These are phyloP conservation scores for Fusarium scirpi DNA, from an alignment of 2,329 filamentous ascomycete species.

Conservation along the genomic window DNA sequence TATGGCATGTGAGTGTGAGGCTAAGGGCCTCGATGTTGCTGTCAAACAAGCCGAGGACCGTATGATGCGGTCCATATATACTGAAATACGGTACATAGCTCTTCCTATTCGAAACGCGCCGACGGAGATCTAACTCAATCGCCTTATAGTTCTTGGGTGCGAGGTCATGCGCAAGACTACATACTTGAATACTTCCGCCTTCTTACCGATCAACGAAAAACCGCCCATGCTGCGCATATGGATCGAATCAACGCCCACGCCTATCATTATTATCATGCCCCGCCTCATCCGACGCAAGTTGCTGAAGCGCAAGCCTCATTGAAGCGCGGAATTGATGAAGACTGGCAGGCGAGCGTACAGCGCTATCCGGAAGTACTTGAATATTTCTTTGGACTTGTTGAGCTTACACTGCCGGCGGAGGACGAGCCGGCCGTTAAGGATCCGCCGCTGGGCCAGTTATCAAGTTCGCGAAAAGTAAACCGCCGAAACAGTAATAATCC, in stretches of 20 bases:
- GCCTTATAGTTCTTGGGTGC: constrained; percentile 68
- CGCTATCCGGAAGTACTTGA: constrained; percentile 85
- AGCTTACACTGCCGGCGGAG: constrained; percentile 73
- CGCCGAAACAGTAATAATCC: constrained; percentile 57
- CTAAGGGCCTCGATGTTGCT: constrained; percentile 71
- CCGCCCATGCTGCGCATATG: constrained; percentile 66
- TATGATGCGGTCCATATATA: constrained; percentile 73
- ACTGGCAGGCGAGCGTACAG: constrained; percentile 81
- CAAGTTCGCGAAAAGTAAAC: constrained; percentile 60
- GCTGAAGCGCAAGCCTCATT: constrained; percentile 72
- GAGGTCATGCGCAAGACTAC: constrained; percentile 74
- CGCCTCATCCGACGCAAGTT: constrained; percentile 72
- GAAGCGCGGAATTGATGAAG: constrained; percentile 80
- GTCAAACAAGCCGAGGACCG: constrained; percentile 72
- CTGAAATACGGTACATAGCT: constrained; percentile 69
- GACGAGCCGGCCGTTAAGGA: constrained; percentile 70
- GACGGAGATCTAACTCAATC: constrained; percentile 27
- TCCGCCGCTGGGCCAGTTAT: constrained; percentile 68
- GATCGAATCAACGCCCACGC: constrained; percentile 67
- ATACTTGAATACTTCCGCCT: constrained; percentile 74
- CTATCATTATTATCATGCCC: constrained; percentile 68
- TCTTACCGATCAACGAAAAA: constrained; percentile 71
- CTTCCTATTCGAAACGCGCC: neutral
- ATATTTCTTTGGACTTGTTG: constrained; percentile 81
- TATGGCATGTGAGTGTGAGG: constrained; percentile 73